phyloP scores from a whole-genome alignment of 192 early-diverging fungal genomes.

The Gamsiella multidivaricata region DNA sequence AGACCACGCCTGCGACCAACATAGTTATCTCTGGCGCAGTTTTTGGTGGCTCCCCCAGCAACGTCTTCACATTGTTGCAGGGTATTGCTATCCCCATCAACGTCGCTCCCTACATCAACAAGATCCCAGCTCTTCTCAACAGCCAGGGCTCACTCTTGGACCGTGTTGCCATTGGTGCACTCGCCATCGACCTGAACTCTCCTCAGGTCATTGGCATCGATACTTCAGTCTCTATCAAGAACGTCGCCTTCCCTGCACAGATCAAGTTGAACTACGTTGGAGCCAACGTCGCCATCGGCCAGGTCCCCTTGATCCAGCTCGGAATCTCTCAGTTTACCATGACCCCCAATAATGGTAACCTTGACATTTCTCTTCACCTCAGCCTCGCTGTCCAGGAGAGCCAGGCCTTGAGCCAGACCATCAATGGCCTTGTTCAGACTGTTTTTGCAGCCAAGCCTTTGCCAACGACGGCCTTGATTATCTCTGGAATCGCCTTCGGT shows the following conservation, averaged over 20 bases:
- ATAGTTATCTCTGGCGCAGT: conserved; percentile 30
- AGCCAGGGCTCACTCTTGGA: conserved; percentile 25
- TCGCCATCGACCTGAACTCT: conserved; percentile 44
- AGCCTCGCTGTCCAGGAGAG: conserved; percentile 17
- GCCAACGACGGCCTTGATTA: conserved; percentile 12
- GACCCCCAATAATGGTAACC: conserved; percentile 12
- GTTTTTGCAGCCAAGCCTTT: conserved; percentile 23
- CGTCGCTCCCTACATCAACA: conserved; percentile 30
- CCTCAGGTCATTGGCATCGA: conserved; percentile 44
- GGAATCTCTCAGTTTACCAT: conserved; percentile 30
- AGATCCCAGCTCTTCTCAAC: conserved; percentile 3
- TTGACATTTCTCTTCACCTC: conserved; percentile 20
- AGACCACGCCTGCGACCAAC: conserved; percentile 15
- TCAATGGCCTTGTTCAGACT: conserved; percentile 13
- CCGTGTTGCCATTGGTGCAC: conserved; percentile 17
- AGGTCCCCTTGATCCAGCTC: conserved; percentile 24
- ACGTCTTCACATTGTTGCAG: conserved; percentile 42
- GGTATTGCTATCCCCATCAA: conserved; percentile 32
- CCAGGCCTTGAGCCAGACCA: conserved; percentile 21
- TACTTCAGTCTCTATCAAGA: conserved; percentile 32
- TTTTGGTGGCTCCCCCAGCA: conserved; percentile 32
- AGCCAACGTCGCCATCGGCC: conserved; percentile 23
- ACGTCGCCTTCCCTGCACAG: conserved; percentile 38
- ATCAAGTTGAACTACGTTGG: conserved; percentile 49
- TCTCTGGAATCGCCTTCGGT: conserved; percentile 36